Percentiles rank a stretch among this genome's conserved stretches.
phyloP scores from a whole-genome alignment of 1,284 basidiomycete species.

The Dichomitus squalens region DNA sequence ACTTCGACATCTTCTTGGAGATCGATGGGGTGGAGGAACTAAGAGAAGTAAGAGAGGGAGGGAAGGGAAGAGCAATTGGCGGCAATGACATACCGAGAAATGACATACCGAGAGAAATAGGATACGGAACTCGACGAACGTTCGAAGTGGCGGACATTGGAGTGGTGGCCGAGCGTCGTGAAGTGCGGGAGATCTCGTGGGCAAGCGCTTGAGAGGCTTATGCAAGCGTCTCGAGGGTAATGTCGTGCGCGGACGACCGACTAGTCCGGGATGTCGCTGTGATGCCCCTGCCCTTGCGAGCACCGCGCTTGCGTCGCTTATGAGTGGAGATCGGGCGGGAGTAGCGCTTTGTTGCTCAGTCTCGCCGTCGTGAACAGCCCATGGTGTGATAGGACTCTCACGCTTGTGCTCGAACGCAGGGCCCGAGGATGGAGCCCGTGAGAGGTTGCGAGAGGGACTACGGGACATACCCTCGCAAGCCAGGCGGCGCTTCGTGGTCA shows the following conservation, averaged over 20 bases:
- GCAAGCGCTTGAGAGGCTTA: slow-evolving; percentile 81
- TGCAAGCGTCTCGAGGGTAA: slow-evolving; percentile 71
- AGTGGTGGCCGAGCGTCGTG: slow-evolving; percentile 24
- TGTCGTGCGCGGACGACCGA: slow-evolving; percentile 40
- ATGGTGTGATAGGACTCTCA: slow-evolving; percentile 19
- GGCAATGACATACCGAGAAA: slow-evolving; percentile 21
- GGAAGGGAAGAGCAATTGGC: slow-evolving; percentile 22
- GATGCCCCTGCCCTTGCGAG: slow-evolving; percentile 68
- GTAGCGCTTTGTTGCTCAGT: slow-evolving; percentile 44
- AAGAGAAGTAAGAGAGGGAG: slow-evolving; percentile 17
- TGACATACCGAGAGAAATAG: slow-evolving; percentile 15
- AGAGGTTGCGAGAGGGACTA: slow-evolving; percentile 57
- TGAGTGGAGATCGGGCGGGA: slow-evolving; percentile 66
- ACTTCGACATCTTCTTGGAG: slow-evolving; percentile 77
- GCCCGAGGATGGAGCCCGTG: slow-evolving; percentile 60
- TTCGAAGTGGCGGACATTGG: slow-evolving; percentile 18
- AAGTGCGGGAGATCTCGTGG: slow-evolving; percentile 75
- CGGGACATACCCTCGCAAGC: slow-evolving; percentile 43
- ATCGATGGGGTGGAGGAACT: slow-evolving; percentile 37
- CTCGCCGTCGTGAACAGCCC: slow-evolving; percentile 45
- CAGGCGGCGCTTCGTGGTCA: too few relatives aligned
- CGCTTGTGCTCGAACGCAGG: slow-evolving; percentile 50
- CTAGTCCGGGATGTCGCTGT: slow-evolving; percentile 28
- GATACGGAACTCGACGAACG: slow-evolving; percentile 12
- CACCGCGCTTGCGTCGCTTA: slow-evolving; percentile 79